Percentiles rank a stretch among this genome's conserved stretches.
phyloP scores from a whole-genome alignment of 2,329 filamentous ascomycete genomes.

The Furcasterigmium sp. region DNA sequence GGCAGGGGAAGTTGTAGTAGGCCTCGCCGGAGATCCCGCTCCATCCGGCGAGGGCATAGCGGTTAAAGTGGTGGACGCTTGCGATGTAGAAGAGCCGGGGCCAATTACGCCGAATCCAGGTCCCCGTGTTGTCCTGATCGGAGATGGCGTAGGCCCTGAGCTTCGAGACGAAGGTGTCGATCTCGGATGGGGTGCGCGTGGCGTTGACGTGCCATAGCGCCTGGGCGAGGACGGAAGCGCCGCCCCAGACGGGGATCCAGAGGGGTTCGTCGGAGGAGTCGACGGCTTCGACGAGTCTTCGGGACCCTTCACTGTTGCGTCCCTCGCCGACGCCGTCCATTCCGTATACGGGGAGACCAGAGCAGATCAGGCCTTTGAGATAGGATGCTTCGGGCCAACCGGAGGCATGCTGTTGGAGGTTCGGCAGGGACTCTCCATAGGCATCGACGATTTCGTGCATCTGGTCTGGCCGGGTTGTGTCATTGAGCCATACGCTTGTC shows the following conservation, averaged over 20 bases:
- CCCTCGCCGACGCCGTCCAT: conserved; percentile 15
- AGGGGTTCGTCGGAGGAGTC: conserved; percentile 32
- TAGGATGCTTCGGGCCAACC: conserved; percentile 2
- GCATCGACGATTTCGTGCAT: conserved; percentile 28
- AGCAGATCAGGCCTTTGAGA: not conserved
- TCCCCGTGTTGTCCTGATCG: conserved; percentile 47
- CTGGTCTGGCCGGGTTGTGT: conserved; percentile 22
- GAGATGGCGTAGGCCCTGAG: conserved; percentile 43
- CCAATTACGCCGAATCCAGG: conserved; percentile 45
- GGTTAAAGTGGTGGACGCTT: conserved; percentile 43
- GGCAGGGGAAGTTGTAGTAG: conserved; percentile 40
- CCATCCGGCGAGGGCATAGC: conserved; percentile 44
- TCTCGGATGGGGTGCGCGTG: conserved; percentile 19
- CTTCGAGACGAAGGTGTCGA: conserved; percentile 26
- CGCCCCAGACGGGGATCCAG: conserved; percentile 45
- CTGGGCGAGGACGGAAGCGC: conserved; percentile 42
- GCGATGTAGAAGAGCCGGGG: conserved; percentile 44
- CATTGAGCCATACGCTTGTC: conserved; percentile 30
- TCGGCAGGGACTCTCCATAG: conserved; percentile 29
- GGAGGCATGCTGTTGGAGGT: conserved; percentile 18
- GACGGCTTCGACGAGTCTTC: conserved; percentile 25
- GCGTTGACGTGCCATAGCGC: conserved; percentile 34
- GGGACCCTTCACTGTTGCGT: conserved; percentile 26
- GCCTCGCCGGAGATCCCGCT: conserved; percentile 42
- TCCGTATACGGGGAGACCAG: conserved; percentile 2